Evolutionary conservation across 495 filamentous ascomycete genomes (phyloP).

Genomic region (Neurospora discreta): DNA sequence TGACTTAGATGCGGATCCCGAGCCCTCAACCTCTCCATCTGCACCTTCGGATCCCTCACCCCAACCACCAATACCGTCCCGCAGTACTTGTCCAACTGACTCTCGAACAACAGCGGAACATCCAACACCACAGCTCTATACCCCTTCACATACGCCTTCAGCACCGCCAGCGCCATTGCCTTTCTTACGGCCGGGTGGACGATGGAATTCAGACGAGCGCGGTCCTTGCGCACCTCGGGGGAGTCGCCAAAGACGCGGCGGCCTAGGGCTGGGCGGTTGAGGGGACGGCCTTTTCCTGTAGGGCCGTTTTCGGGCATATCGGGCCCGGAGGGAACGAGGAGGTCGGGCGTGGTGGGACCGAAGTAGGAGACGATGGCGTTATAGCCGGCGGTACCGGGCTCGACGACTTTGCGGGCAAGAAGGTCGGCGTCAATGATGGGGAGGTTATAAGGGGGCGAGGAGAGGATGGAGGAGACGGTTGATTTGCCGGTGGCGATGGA

Average conservation of each 20-base stretch:
- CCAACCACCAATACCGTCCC: conserved; percentile 78
- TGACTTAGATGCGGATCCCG: conserved; percentile 60
- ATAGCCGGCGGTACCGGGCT: conserved; percentile 78
- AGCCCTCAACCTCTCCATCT: conserved; percentile 64
- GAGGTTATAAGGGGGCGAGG: conserved; percentile 66
- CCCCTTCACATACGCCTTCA: conserved; percentile 56
- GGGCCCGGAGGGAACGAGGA: conserved; percentile 48
- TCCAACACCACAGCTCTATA: conserved; percentile 86
- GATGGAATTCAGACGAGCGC: conserved; percentile 72
- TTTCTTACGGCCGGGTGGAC: conserved; percentile 76
- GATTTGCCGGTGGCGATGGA: conserved; percentile 98
- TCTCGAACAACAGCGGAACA: conserved; percentile 84
- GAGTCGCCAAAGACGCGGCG: conserved; percentile 71
- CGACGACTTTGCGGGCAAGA: conserved; percentile 80
- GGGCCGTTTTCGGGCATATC: conserved; percentile 32
- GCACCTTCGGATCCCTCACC: conserved; percentile 58
- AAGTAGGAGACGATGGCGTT: conserved; percentile 70
- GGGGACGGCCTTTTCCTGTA: conserved; percentile 46
- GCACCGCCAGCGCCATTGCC: conserved; percentile 60
- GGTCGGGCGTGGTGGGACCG: conserved; percentile 65
- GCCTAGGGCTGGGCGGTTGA: conserved; percentile 81
- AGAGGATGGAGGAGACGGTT: conserved; percentile 78
- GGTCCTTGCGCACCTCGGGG: conserved; percentile 50
- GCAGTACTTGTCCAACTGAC: conserved; percentile 65
- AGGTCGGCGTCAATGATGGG: conserved; percentile 94